phyloP scores from a whole-genome alignment of 1,139 yeast species.

The Candida gigantensis region DNA sequence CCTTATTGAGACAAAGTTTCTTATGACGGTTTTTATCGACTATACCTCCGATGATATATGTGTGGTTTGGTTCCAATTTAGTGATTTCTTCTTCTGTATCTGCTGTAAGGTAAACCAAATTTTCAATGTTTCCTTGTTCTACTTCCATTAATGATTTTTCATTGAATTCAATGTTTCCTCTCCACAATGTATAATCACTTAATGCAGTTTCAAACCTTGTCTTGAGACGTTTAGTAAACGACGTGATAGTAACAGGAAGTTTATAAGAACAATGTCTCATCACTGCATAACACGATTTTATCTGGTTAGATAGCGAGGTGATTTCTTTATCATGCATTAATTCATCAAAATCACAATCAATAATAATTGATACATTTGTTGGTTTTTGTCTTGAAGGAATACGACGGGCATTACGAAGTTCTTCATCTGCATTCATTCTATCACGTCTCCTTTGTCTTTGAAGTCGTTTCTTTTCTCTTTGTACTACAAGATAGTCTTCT shows the following conservation, averaged over 20 bases:
- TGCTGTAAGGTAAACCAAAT: constrained; percentile 74
- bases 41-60: constrained; percentile 91
- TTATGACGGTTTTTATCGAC: constrained; percentile 95
- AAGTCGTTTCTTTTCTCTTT: constrained; percentile 56
- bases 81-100: constrained; percentile 73
- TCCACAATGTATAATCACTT: constrained; percentile 66
- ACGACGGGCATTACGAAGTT: constrained; percentile 26
- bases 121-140: constrained; percentile 32
- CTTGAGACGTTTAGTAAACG: constrained; percentile 67
- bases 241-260: constrained; percentile 62
- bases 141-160: constrained; percentile 44
- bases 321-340: constrained; percentile 82
- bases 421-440: constrained; percentile 17
- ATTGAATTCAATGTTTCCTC: constrained; percentile 51
- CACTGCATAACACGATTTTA: constrained; percentile 79
- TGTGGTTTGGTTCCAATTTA: constrained; percentile 63
- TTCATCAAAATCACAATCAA: constrained; percentile 92
- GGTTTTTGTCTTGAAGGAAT: constrained; percentile 42
- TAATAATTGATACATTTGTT: constrained; percentile 54
- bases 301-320: constrained; percentile 74
- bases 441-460: constrained; percentile 34
- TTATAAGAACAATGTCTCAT: constrained; percentile 63
- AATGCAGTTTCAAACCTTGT: constrained; percentile 68
- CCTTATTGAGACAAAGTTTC: constrained; percentile 77
- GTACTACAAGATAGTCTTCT: constrained; percentile 52